Evolutionary conservation across 352 stramenopile species (phyloP).

Genomic region (Globisporangium nagaii): DNA sequence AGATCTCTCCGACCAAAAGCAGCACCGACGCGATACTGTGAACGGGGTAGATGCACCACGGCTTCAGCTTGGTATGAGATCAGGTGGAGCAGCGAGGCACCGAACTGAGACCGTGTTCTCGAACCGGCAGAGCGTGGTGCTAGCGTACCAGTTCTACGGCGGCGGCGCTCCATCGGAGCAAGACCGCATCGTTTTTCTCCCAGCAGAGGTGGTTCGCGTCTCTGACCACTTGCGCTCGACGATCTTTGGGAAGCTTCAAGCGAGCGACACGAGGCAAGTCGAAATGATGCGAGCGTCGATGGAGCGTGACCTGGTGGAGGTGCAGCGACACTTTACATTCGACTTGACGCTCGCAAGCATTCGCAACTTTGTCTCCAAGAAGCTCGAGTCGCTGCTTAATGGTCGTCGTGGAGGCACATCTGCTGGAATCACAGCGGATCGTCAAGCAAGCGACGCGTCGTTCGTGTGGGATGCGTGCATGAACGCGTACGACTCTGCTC

Average conservation of each 20-base stretch:
- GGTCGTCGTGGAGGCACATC: too few species aligned
- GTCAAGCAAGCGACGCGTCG: slow-evolving; percentile 13
- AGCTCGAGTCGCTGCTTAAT: too few species aligned
- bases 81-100: too few species aligned
- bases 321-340: slow-evolving; percentile 25
- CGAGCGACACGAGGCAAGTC: slow-evolving; percentile 32
- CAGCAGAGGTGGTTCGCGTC: slow-evolving; percentile 36
- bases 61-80: too few species aligned
- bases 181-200: slow-evolving; percentile 38
- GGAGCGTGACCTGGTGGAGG: slow-evolving; percentile 30
- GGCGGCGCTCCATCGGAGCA: slow-evolving; percentile 15
- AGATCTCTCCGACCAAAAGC: neutral
- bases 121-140: slow-evolving; percentile 14
- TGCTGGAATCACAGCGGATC: slow-evolving; percentile 17
- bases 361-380: too few species aligned
- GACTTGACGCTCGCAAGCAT: slow-evolving; percentile 17
- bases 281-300: slow-evolving; percentile 18
- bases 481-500: slow-evolving; percentile 21
- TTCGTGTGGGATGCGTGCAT: slow-evolving; percentile 50
- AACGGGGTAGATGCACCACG: neutral
- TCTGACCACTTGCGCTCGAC: slow-evolving; percentile 39
- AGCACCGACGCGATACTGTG: neutral
- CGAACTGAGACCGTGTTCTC: slow-evolving; percentile 10
- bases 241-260: slow-evolving; percentile 44
- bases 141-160: slow-evolving; percentile 27